Base-by-base conservation (phyloP, 106 monocot species). In the Dendrobium huoshanense region DNA sequence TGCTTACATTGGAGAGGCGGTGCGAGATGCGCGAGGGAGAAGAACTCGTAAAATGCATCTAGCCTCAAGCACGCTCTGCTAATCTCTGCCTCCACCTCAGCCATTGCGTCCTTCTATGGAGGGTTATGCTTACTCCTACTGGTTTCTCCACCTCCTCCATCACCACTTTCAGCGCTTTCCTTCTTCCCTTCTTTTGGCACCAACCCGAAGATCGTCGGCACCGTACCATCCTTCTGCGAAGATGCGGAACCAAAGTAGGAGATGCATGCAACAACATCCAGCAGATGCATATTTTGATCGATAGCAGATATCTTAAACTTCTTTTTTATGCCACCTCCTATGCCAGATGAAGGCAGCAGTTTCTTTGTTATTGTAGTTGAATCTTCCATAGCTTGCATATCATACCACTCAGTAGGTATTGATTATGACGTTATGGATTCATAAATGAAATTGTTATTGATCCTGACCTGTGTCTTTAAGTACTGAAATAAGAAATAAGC, bases 1-100 rank as follows among this genome's bases (percentile, higher is more conserved):
- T n/a, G n/a, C n/a, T n/a, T n/a, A n/a, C n/a, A n/a, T n/a, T n/a
- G n/a, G n/a, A n/a, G n/a, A n/a, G n/a, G n/a, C n/a, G n/a, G n/a
- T n/a, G n/a, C n/a, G n/a, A n/a, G n/a, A n/a, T n/a, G n/a, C n/a
- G n/a, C n/a, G n/a, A n/a, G n/a, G n/a, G n/a, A 92, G 84, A 98
- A 94, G 91, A 98, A 98, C 79, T 98, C 97, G 73, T 98, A 98
- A 87, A 98, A 98, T 59, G 86, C 83, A 0, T 89, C 92, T 29
- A 98, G 90, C 43, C 82, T 81, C 3, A 92, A 91, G 72, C 86
- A 88, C 1, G 88, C 89, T 22, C 86, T 90, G 79, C 81, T 91
- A 80, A 89, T 88, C 85, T 91, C 92, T 24, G 77, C 85, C 77
- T 92, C 94, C 3, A 79, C 44, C 56, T 92, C 90, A 40, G 83